A percentile compares a stretch with the other conserved stretches of the same genome.
Evolutionary conservation across 495 filamentous ascomycete genomes (phyloP).

Genomic region (Thermothielavioides terrestris): DNA sequence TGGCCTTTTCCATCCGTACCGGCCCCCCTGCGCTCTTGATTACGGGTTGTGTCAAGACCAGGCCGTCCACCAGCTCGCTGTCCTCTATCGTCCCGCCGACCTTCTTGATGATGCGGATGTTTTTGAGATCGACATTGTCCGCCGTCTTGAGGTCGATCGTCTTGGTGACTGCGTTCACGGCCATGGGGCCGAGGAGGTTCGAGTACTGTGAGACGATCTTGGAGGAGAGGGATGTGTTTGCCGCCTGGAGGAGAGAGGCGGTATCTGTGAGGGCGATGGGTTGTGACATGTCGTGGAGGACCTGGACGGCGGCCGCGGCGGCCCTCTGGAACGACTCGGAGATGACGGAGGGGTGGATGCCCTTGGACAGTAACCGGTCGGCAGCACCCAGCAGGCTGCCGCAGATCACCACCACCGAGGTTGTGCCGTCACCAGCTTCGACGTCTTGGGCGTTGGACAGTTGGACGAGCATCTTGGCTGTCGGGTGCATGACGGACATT

Average conservation of each 20-base stretch:
- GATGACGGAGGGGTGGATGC: conserved; percentile 95
- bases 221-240: conserved; percentile 93
- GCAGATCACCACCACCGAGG: conserved; percentile 94
- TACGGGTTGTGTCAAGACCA: conserved; percentile 86
- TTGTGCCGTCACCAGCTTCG: conserved; percentile 96
- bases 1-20: conserved; percentile 90
- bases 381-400: conserved; percentile 90
- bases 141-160: conserved; percentile 92
- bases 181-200: conserved; percentile 85
- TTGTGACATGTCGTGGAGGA: conserved; percentile 90
- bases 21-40: conserved; percentile 92
- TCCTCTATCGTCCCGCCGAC: conserved; percentile 97
- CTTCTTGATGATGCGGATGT: conserved; percentile 96
- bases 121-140: conserved; percentile 91
- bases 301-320: conserved; percentile 75
- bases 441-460: conserved; percentile 95
- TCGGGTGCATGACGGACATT: conserved; percentile 98
- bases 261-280: conserved; percentile 87
- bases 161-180: conserved; percentile 89
- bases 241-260: conserved; percentile 84
- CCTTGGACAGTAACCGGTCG: conserved; percentile 80
- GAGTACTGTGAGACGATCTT: conserved; percentile 98
- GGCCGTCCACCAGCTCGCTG: conserved; percentile 90
- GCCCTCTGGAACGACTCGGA: conserved; percentile 96
- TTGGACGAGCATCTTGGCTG: conserved; percentile 97